Evolutionary conservation across 495 filamentous ascomycete species (phyloP), one percentile per base, ranked within the genome.

Genomic region (Podospora pseudocomata): DNA sequence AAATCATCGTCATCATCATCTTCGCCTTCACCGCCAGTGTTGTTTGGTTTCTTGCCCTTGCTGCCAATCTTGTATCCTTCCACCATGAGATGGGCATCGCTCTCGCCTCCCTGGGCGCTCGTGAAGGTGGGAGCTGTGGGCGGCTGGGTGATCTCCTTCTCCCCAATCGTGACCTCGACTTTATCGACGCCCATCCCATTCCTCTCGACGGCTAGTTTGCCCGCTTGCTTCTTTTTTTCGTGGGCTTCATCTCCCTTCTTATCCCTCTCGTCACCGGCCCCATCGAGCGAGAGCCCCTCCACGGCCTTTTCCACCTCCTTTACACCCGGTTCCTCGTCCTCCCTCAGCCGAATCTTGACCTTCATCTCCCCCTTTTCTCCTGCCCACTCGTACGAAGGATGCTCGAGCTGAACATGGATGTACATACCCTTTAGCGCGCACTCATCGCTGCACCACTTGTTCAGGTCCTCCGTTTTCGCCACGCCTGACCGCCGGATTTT

Each of bases 391-490:
- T 75, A 77, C 32, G 67, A 76, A 34, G 75, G 75, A 55, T 77
- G 71, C 19, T 77, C 87, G 28, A 99, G 84, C 80, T 99, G 95
- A 54, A 94, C 90, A 71, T 91, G 90, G 68, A 99, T 81, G 77
- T 91, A 96, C 70, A 96, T 80, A 19, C 91, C 93, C 53, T 90
- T 83, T 70, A 88, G 84, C 1, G 89, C 90, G 82, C 95, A 99
- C 19, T 81, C 81, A 58, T 90, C 85, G 0, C 88, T 91, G 75
- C 95, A 99, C 92, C 96, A 99, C 74, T 90, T 89, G 78, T 96
- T 92, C 11, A 94, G 71, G 71, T 89, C 85, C 64, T 87, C 86
- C 9, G 81, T 84, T 13, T 90, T 85, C 26, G 85, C 80, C 67
- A 82, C 82, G 18, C 68, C 70, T 18, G 57, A 27, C n/a, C 28